Base-by-base conservation (phyloP, 805 yeast species). In the Saturnispora bothae region DNA sequence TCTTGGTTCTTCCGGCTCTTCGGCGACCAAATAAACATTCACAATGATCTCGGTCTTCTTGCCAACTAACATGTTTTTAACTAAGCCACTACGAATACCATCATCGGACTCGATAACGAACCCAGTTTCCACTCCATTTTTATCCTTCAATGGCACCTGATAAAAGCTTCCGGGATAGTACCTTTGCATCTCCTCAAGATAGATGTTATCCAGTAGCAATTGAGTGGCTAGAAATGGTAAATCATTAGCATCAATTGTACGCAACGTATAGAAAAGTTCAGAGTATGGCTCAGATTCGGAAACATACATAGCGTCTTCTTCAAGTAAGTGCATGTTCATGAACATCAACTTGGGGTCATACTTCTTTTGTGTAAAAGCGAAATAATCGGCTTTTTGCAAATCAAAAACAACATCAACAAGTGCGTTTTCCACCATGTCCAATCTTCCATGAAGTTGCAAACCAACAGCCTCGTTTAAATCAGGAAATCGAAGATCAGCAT, bases 401-500 rank as follows among this genome's bases (percentile, higher is more conserved):
- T 54, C 56, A 23, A 57, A 34, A 22, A 48, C 42, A 35, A 45
- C 48, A 21, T 46, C 40, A 15, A 40, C 21, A 14, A 45, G 22
- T 1, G 45, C 28, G 7, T 41, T 39, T 21, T 55, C 57, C 4
- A 41, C 32, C 3, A 38, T 23, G n/a, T 54, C 49, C 30, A 76
- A 41, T 32, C 69, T 57, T 13, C 61, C 57, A 42, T 68, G 62
- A 2, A 72, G 49, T 46, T 73, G 72, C 10, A 64, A 48, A 42
- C 70, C 69, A 2, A 69, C 51, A 1, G 81, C 85, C 31, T 64
- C 64, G 2, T 68, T 70, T 15, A 85, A 50, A 53, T 85, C 95
- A 0, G 89, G 88, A 47, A 78, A 76, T 14, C 59, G 55, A 45
- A 75, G 65, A 9, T 65, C 65, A 1, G 56, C 48, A n/a, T 57